Conservation (phyloP, 352 stramenopile species). For the Globisporangium orthogonon region DNA sequence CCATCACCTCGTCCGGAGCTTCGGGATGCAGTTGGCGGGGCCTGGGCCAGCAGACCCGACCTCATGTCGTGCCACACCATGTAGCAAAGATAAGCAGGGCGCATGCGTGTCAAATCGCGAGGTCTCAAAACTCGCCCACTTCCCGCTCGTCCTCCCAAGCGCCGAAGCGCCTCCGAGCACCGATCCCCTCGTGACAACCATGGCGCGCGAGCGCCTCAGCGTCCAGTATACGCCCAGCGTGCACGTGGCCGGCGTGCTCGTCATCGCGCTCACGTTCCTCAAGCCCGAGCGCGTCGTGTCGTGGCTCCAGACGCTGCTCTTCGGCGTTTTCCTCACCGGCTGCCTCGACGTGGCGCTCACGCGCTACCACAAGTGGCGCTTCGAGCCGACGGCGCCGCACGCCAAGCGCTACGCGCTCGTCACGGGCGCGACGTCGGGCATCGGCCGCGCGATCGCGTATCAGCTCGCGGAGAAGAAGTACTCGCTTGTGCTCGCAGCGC, state of each 20-base stretch:
- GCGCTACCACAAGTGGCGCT: conserved; percentile 61
- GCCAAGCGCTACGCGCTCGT: conserved; percentile 58
- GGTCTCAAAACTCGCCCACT: no score
- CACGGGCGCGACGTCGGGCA: conserved; percentile 64
- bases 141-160: conserved; percentile 15
- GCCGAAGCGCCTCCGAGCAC: conserved; percentile 9
- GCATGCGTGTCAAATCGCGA: background rate
- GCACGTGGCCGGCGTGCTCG: conserved; percentile 39
- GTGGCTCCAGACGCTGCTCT: conserved; percentile 38
- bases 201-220: conserved; percentile 22
- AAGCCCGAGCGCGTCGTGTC: conserved; percentile 27
- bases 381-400: conserved; percentile 40
- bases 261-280: conserved; percentile 42
- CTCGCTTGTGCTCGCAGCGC: conserved; percentile 63
- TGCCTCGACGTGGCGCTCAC: conserved; percentile 53
- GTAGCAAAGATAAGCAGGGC: background rate
- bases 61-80: background rate
- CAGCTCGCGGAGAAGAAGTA: conserved; percentile 74
- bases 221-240: conserved; percentile 31
- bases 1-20: no score
- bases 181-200: background rate
- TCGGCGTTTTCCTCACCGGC: conserved; percentile 42
- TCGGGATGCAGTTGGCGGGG: no score
- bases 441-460: conserved; percentile 78
- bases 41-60: no score